These are phyloP conservation scores for Arachis hypogaea DNA, from an alignment of 306 rosid genomes.

Conservation along the genomic window DNA sequence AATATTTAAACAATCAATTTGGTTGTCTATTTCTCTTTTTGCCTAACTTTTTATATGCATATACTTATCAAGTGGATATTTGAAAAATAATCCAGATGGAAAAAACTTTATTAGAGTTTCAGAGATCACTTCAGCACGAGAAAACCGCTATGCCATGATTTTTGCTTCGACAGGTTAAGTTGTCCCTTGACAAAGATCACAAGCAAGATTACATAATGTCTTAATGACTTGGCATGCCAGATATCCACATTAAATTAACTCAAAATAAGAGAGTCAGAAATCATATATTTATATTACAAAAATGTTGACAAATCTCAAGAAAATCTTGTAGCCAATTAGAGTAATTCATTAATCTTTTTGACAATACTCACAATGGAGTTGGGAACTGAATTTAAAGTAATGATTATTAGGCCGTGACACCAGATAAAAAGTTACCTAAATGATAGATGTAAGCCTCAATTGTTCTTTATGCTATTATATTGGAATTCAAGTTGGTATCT, in stretches of 20 bases:
- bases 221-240: background rate
- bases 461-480: background rate
- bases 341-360: background rate
- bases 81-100: constrained; percentile 16
- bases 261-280: constrained; percentile 17
- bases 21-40: constrained; percentile 30
- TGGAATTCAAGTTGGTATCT: background rate
- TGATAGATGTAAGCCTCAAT: background rate
- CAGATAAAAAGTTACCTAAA: background rate
- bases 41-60: constrained; percentile 36
- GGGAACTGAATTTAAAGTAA: background rate
- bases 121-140: constrained; percentile 27
- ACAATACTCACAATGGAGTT: background rate
- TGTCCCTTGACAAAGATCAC: constrained; percentile 32
- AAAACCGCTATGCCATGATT: constrained; percentile 36
- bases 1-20: background rate
- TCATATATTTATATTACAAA: background rate
- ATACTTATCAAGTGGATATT: constrained; percentile 38
- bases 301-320: constrained; percentile 4
- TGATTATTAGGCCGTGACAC: constrained; percentile 1
- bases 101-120: constrained; percentile 26
- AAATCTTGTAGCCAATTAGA: constrained; percentile 4
- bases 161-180: constrained; percentile 43
- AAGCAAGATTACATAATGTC: constrained; percentile 31
- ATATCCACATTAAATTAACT: constrained; percentile 15